Evolutionary conservation across 192 early-diverging fungal genomes (phyloP), one percentile per base, ranked within the genome.

Genomic region (Coemansia sp.): DNA sequence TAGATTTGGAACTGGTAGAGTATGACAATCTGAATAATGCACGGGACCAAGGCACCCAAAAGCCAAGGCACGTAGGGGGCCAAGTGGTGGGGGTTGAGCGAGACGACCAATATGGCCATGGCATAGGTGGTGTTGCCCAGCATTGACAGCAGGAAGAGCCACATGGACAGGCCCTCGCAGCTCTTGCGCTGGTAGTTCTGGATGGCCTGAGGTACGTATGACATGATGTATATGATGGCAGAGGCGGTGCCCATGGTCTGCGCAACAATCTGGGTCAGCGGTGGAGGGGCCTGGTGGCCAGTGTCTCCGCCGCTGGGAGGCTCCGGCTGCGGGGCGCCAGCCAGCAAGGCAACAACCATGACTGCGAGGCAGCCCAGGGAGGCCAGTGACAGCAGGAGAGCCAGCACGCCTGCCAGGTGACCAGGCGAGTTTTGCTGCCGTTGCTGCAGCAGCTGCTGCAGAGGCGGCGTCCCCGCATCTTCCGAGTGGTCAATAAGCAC

Each of bases 171-270:
- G 7, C 92, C 92, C 63, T 90, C 90, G 34, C 84, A 86, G 38
- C 81, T 84, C 68, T 84, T 83, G 54, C 81, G 78, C 48, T 61
- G 63, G 60, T 78, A 83, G 75, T 94, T 94, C 71, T 88, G 82
- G 43, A 87, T 65, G 21, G 88, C 88, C 64, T 94, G 92, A 8
- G 90, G 90, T 42, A 92, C 73, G 45, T 90, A 84, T 8, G 84
- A 82, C 56, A 66, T 67, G 26, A 77, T 76, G 30, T 76, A 76
- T 34, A 76, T 54, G 0, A 69, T 36, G 13, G 72, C 72, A 14
- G 72, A 76, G 1, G 49, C 53, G 1, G 53, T 60, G 51, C 72
- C 72, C 65, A 76, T 68, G 15, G 55, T 54, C 46, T 76, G 72
- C 2, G 72, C 72, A n/a, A 65, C 29, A 23, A 63, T 51, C 62